Evolutionary conservation across 2,329 filamentous ascomycete species (phyloP).

Genomic region (Macrophomina pseudophaseolina): DNA sequence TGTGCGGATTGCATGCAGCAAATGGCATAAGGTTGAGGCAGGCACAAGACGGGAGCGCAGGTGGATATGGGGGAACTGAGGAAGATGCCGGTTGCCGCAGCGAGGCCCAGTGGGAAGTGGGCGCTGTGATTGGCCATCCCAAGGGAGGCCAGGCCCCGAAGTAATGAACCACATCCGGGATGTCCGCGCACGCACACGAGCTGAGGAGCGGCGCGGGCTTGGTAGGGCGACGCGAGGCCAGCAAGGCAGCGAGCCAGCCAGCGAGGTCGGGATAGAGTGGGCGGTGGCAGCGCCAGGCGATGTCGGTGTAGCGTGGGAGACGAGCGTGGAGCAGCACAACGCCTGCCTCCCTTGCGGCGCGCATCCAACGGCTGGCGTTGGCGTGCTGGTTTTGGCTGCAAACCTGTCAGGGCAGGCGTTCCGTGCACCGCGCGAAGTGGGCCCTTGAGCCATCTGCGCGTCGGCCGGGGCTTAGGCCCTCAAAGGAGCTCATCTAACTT

Average conservation of each 20-base stretch:
- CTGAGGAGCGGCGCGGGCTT: constrained; percentile 2
- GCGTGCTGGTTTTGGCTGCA: constrained; percentile 4
- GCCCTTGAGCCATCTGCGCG: not conserved
- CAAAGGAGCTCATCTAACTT: constrained; percentile 24
- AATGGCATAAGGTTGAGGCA: constrained; percentile 7
- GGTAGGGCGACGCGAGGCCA: not conserved
- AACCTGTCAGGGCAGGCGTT: constrained; percentile 15
- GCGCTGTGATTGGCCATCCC: not conserved
- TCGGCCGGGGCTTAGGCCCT: constrained; percentile 21
- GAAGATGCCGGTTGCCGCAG: constrained; percentile 14
- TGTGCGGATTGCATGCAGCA: constrained; percentile 17
- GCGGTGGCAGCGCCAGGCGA: not conserved
- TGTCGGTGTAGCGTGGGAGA: constrained; percentile 11
- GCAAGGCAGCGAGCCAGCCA: not conserved
- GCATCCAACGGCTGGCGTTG: not conserved
- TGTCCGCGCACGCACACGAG: constrained; percentile 20
- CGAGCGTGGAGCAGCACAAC: constrained; percentile 9
- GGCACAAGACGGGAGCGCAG: not conserved
- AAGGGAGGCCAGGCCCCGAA: constrained; percentile 5
- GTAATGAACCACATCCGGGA: constrained; percentile 18
- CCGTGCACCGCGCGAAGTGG: constrained; percentile 14
- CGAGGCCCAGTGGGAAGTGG: not conserved
- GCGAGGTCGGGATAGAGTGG: constrained; percentile 23
- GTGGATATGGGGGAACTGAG: not conserved
- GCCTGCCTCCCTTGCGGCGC: constrained; percentile 16